A percentile compares a stretch with the other conserved stretches of the same genome.
Conservation (phyloP, 2,329 filamentous ascomycete species). For the Fusarium phyllophilum region DNA sequence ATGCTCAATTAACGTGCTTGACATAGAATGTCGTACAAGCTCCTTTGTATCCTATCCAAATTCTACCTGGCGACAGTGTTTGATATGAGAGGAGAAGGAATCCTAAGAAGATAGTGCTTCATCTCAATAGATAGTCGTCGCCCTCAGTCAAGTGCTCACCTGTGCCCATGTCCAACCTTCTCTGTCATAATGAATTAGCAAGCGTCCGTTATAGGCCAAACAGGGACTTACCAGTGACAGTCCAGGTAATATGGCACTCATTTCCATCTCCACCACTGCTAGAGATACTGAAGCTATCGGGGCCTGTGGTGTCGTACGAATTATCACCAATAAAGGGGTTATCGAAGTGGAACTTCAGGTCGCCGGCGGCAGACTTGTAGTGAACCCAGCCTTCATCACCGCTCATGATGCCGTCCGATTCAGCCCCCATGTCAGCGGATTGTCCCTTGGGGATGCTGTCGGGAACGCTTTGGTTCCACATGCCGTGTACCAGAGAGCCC, state of each 20-base stretch:
- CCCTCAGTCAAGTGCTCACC: not conserved
- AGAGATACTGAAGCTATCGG: not conserved
- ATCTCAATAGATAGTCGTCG: not conserved
- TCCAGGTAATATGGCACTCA: not conserved
- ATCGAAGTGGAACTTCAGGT: not conserved
- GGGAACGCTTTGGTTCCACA: not conserved
- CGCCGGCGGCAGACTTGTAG: not conserved
- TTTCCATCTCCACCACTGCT: not conserved
- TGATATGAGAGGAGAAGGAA: rapidly evolving
- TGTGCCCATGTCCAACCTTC: not conserved
- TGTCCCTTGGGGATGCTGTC: not conserved
- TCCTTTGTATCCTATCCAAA: rapidly evolving
- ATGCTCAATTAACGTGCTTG: not conserved
- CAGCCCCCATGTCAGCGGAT: not conserved
- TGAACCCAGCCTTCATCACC: not conserved
- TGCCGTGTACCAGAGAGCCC: rapidly evolving
- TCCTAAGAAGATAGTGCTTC: not conserved
- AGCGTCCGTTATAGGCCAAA: rapidly evolving
- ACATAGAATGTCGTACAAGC: not conserved
- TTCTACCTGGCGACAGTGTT: rapidly evolving
- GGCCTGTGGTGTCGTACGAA: not conserved
- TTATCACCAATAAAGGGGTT: not conserved
- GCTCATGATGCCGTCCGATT: not conserved
- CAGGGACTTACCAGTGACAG: not conserved
- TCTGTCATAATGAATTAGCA: not conserved